Percentiles rank a stretch among this genome's conserved stretches.
These are phyloP conservation scores for Lojkania enalia DNA, from an alignment of 2,329 filamentous ascomycete species.

Conservation along the genomic window DNA sequence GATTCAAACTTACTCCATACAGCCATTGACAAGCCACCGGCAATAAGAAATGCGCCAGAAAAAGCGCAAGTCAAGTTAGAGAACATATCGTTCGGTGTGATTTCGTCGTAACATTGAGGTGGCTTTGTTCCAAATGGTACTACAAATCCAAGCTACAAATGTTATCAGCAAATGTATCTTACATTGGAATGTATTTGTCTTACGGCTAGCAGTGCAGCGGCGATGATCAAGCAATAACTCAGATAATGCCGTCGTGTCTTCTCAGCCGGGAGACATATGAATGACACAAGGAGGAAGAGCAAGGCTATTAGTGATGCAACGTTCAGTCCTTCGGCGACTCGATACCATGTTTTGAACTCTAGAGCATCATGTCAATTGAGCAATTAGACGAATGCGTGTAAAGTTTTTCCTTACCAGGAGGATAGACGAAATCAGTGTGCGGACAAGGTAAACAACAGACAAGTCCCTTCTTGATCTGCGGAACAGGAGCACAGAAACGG, in stretches of 20 bases:
- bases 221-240: conserved; percentile 80
- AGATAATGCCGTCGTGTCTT: conserved; percentile 93
- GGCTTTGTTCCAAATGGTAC: conserved; percentile 80
- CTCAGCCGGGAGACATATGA: conserved; percentile 77
- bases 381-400: background rate
- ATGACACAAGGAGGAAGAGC: conserved; percentile 77
- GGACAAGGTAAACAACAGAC: conserved; percentile 91
- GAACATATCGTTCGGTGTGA: conserved; percentile 92
- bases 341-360: conserved; percentile 61
- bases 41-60: conserved; percentile 81
- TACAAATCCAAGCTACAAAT: conserved; percentile 77
- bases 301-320: conserved; percentile 73
- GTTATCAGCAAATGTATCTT: conserved; percentile 4
- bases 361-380: conserved; percentile 12
- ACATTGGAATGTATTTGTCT: conserved; percentile 42
- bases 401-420: conserved; percentile 54
- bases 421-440: conserved; percentile 74
- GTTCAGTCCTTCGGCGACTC: conserved; percentile 79
- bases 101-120: conserved; percentile 81
- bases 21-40: conserved; percentile 81
- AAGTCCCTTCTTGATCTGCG: conserved; percentile 50
- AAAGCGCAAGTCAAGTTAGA: conserved; percentile 80
- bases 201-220: conserved; percentile 78
- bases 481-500: conserved; percentile 60
- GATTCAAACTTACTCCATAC: conserved; percentile 68